phyloP scores from a whole-genome alignment of 805 yeast genomes.

The Saitoella complicata region DNA sequence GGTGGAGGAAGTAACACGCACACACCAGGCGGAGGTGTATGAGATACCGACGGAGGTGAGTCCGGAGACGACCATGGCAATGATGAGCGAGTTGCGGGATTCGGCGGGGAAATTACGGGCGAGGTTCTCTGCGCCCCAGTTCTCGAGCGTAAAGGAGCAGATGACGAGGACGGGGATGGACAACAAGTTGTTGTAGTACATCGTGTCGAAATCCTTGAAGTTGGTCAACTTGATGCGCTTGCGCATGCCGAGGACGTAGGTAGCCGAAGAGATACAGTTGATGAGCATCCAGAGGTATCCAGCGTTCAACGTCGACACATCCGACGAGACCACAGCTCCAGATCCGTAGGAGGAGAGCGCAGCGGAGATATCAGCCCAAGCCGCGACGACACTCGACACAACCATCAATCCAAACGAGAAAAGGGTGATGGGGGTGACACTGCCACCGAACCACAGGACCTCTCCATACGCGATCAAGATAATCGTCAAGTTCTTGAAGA shows the following conservation, averaged over 20 bases:
- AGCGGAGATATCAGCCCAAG: slow-evolving; percentile 57
- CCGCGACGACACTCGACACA: slow-evolving; percentile 87
- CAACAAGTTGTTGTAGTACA: slow-evolving; percentile 91
- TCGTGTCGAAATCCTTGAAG: slow-evolving; percentile 52
- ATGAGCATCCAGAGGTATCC: slow-evolving; percentile 96
- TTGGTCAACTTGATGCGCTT: slow-evolving; percentile 94
- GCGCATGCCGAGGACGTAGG: slow-evolving; percentile 88
- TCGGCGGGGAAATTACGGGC: slow-evolving; percentile 62
- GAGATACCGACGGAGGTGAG: slow-evolving; percentile 92
- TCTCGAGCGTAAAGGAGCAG: slow-evolving; percentile 66
- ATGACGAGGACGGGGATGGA: slow-evolving; percentile 77
- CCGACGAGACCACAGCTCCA: slow-evolving; percentile 17
- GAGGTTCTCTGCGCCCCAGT: slow-evolving; percentile 78
- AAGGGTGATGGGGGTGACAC: slow-evolving; percentile 75
- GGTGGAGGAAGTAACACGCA: slow-evolving; percentile 94
- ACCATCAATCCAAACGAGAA: slow-evolving; percentile 86
- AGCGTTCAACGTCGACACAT: slow-evolving; percentile 26
- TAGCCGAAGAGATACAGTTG: slow-evolving; percentile 88
- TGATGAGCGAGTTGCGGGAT: slow-evolving; percentile 48
- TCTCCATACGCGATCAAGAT: slow-evolving; percentile 96
- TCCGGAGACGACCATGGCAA: slow-evolving; percentile 85
- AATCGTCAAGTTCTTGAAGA: slow-evolving; percentile 93
- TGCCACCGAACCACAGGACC: slow-evolving; percentile 91
- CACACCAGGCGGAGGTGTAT: slow-evolving; percentile 99
- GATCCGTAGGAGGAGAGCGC: slow-evolving; percentile 23